Base-by-base conservation (phyloP, 2,329 filamentous ascomycete species). In the Periconia digitata region DNA sequence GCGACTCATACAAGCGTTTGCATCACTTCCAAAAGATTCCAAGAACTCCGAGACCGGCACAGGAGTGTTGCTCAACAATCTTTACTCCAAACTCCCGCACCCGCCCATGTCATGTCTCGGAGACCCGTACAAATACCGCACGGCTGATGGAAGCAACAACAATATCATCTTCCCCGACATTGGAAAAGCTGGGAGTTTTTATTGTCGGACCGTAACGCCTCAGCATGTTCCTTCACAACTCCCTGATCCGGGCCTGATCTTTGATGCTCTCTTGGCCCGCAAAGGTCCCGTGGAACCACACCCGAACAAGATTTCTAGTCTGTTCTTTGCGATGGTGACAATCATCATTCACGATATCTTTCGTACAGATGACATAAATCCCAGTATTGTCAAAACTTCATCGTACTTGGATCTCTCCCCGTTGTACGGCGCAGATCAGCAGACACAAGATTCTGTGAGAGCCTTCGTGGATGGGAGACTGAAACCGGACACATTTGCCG, bases 381-480 rank as follows among this genome's bases (percentile, higher is more conserved):
- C 76, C 59, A 83, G 80, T 57, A 82, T 81, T 47, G 85, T 82
- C 1, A 76, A 82, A 49, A 88, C 84, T 0, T 89, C 86, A 0
- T 89, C 86, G 0, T 90, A 90, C 54, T 78, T 90, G 20, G 87
- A 90, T 59, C 74, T 91, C 3, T 79, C 84, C 1, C 86, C 87
- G 0, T 73, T 90, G 1, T 90, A 90, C 55, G 87, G 42, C 7
- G 10, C 34, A 6, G 85, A 81, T 48, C 81, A 84, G 64, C 77
- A 81, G 16, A 81, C 86, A 60, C 85, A 87, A 56, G 76, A 86
- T 61, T 76, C 76, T 0, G 81, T 90, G 61, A 76, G 86, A 21
- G 84, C 83, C 3, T 82, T 85, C 71, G 78, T 81, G 49, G 79
- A 85, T 53, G 86, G 86, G 5, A 81, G 81, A 55, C 74, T 89